Evolutionary conservation across 371 early-diverging fungal species (phyloP).

Genomic region (Cladochytrium tenue): DNA sequence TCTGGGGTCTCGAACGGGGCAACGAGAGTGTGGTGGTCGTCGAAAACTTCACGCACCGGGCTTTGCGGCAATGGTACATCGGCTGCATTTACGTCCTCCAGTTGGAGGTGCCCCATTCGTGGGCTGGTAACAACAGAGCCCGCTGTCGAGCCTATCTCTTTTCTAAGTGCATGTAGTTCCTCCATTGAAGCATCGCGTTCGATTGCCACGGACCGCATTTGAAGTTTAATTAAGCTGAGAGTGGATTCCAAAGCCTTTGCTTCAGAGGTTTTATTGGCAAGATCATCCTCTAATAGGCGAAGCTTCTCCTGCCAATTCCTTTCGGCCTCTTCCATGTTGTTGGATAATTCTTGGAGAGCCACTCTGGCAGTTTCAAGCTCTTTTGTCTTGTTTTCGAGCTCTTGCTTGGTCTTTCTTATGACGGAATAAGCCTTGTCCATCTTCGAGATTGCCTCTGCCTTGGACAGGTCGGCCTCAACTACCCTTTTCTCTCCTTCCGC

Average conservation of each 20-base stretch:
- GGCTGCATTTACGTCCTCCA: background rate
- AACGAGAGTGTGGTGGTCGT: background rate
- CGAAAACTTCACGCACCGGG: background rate
- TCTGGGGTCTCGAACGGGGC: background rate
- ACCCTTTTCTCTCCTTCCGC: background rate
- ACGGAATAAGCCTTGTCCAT: constrained; percentile 22
- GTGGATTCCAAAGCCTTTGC: constrained; percentile 3
- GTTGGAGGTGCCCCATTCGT: background rate
- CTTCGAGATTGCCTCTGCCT: constrained; percentile 16
- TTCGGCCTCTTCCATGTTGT: background rate
- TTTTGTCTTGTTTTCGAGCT: constrained; percentile 5
- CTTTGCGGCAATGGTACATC: background rate
- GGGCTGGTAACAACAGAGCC: background rate
- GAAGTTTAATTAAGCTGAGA: background rate
- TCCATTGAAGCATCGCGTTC: constrained; percentile 8
- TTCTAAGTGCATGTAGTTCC: constrained; percentile 4
- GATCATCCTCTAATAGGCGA: constrained; percentile 4
- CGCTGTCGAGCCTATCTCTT: constrained; percentile 4
- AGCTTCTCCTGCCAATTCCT: background rate
- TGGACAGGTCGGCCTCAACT: constrained; percentile 5
- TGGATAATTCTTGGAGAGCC: background rate
- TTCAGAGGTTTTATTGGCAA: background rate
- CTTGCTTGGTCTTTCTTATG: constrained; percentile 20
- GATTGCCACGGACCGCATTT: background rate
- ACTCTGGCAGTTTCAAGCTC: background rate